Evolutionary conservation across 2,329 filamentous ascomycete species (phyloP), one percentile per base, ranked within the genome.

Genomic region (Calonectria hawksworthii): DNA sequence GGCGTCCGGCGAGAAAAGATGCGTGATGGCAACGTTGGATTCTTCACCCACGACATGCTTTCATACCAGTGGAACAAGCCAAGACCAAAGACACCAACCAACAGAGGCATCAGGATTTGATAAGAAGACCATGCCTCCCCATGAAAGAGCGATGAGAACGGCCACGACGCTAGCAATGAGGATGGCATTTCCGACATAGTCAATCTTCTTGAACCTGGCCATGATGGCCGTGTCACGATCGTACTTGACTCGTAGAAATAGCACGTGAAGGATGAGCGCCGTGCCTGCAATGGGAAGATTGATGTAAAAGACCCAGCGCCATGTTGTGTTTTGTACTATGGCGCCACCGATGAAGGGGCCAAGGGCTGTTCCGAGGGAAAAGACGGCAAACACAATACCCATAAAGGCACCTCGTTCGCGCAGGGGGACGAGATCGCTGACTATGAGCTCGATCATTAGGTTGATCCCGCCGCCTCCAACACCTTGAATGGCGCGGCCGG

Each of bases 61-160:
- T 87, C 83, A 76, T 83, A 87, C 7, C 81, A 70, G n/a, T 79
- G 74, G 69, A 89, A 89, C 0, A 76, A 73, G n/a, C 81, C 66
- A 2, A 87, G 75, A 4, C 85, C 85, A 21, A 83, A 72, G 0
- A 80, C 77, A 1, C 90, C 89, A 0, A 89, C 70, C 26, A 89
- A 78, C 4, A 92, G 79, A 2, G 90, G 87, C 3, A 85, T 86
- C 0, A 91, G 77, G 2, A 91, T 88, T 3, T 86, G 83, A 0
- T 85, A 83, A 18, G 86, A 85, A n/a, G 80, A 80, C 90, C 90
- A 92, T 85, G 4, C 90, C 89, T 3, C 86, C 89, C 90, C 90
- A 91, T 0, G 88, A 87, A 13, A 91, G 84, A 5, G 85, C 89
- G 4, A 92, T 83, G 36, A 91, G 86, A 18, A 92, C 75, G 7